These are phyloP conservation scores for Bryoglossum gracile DNA, from an alignment of 495 filamentous ascomycete species.

Conservation along the genomic window DNA sequence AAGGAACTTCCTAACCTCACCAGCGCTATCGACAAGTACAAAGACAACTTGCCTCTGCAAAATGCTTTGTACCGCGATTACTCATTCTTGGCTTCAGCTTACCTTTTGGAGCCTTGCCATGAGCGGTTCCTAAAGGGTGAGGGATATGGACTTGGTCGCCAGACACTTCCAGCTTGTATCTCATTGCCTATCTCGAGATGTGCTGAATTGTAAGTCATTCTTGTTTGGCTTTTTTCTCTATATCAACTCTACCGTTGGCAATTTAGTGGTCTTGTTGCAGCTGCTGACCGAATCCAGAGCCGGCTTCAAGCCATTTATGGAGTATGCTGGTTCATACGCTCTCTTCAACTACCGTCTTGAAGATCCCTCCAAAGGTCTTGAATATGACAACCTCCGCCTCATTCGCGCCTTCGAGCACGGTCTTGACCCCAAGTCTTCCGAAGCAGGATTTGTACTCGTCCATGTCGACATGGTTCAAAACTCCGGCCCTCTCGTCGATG, in stretches of 20 bases:
- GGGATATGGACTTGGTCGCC: slow-evolving; percentile 67
- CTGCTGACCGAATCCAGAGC: slow-evolving; percentile 31
- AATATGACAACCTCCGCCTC: slow-evolving; percentile 72
- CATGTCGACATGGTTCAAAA: slow-evolving; percentile 81
- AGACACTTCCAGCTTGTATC: slow-evolving; percentile 60
- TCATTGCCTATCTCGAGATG: slow-evolving; percentile 69
- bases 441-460: slow-evolving; percentile 82
- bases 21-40: slow-evolving; percentile 59
- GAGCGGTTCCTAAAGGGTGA: slow-evolving; percentile 58
- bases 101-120: slow-evolving; percentile 92
- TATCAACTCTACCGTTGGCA: too few species aligned
- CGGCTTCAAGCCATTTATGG: slow-evolving; percentile 85
- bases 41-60: slow-evolving; percentile 61
- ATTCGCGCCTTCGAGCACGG: slow-evolving; percentile 86
- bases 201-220: slow-evolving; percentile 63
- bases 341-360: slow-evolving; percentile 80
- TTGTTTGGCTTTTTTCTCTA: background rate
- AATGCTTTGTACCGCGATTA: slow-evolving; percentile 87
- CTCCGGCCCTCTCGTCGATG: slow-evolving; percentile 62
- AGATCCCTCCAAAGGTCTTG: slow-evolving; percentile 55
- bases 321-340: slow-evolving; percentile 86
- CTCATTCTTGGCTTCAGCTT: slow-evolving; percentile 79
- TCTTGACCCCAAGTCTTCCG: slow-evolving; percentile 76
- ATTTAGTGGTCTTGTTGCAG: too few species aligned
- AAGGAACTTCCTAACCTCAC: slow-evolving; percentile 68